A percentile compares a stretch with the other conserved stretches of the same genome.
phyloP scores from a whole-genome alignment of 306 rosid species.

The Vigna hirtella region DNA sequence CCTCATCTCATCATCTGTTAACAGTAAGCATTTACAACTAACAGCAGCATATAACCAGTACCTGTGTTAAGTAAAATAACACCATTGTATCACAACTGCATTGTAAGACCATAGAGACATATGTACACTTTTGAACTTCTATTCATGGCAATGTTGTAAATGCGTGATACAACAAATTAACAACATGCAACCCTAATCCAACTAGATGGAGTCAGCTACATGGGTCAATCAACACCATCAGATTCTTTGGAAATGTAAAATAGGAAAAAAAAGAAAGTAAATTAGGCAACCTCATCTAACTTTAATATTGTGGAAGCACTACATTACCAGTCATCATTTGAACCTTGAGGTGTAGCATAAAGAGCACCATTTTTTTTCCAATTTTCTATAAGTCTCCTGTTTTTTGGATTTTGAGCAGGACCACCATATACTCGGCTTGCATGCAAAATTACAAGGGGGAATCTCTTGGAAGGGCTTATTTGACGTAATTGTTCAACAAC shows the following conservation, averaged over 20 bases:
- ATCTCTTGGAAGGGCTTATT: conserved; percentile 76
- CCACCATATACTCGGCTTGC: conserved; percentile 69
- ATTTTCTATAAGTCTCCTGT: conserved; percentile 70
- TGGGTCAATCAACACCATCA: neutral
- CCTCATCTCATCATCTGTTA: conserved; percentile 98
- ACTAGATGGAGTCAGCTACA: neutral
- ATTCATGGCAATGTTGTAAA: conserved; percentile 12
- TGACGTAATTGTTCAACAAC: conserved; percentile 65
- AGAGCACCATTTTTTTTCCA: conserved; percentile 77
- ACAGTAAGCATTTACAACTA: conserved; percentile 71
- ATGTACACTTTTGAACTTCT: conserved; percentile 13
- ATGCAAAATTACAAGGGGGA: conserved; percentile 92
- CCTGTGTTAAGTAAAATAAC: conserved; percentile 54
- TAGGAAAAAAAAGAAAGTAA: neutral
- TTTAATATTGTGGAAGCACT: conserved; percentile 24
- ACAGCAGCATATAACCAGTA: conserved; percentile 98
- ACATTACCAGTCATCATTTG: conserved; percentile 90
- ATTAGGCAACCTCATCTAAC: conserved; percentile 41
- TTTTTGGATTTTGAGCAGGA: conserved; percentile 71
- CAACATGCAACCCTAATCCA: conserved; percentile 16
- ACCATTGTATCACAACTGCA: conserved; percentile 21
- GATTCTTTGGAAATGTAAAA: conserved; percentile 4
- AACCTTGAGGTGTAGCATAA: conserved; percentile 85
- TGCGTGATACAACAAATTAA: conserved; percentile 21
- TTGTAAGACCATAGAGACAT: conserved; percentile 2